These are phyloP conservation scores for Termitomyces sp. DNA, from an alignment of 768 basidiomycete genomes.

Conservation along the genomic window DNA sequence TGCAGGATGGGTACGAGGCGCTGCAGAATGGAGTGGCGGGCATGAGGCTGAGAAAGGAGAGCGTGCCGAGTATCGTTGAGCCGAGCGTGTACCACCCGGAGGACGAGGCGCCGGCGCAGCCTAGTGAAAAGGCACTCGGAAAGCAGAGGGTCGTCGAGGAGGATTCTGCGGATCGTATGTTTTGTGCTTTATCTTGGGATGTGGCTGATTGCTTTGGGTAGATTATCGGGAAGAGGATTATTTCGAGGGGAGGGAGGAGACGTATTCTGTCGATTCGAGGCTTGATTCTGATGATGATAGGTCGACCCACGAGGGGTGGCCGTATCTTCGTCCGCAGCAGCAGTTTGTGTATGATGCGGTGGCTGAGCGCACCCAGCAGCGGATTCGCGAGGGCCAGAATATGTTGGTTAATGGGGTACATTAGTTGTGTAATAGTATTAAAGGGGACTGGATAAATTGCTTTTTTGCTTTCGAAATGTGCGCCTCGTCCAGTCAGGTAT, in stretches of 20 bases:
- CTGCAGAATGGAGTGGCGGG: constrained; percentile 14
- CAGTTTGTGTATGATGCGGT: constrained; percentile 91
- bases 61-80: not conserved
- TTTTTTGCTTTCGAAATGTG: too few relatives aligned
- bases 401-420: constrained; percentile 42
- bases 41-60: constrained; percentile 12
- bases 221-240: constrained; percentile 52
- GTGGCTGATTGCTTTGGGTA: not conserved
- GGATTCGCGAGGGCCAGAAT: constrained; percentile 39
- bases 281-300: constrained; percentile 44
- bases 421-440: constrained; percentile 18
- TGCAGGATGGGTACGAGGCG: constrained; percentile 10
- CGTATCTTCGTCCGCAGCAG: constrained; percentile 44
- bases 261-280: constrained; percentile 25
- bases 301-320: constrained; percentile 18
- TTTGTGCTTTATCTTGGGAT: not conserved
- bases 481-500: too few relatives aligned
- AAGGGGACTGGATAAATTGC: not conserved
- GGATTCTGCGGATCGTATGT: constrained; percentile 45
- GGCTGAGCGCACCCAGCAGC: constrained; percentile 69
- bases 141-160: constrained; percentile 64
- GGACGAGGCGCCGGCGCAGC: constrained; percentile 44
- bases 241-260: constrained; percentile 35
- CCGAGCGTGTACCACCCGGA: not conserved
- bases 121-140: constrained; percentile 85